Evolutionary conservation across 768 basidiomycete species (phyloP).

Genomic region (Fomitopsis serialis): DNA sequence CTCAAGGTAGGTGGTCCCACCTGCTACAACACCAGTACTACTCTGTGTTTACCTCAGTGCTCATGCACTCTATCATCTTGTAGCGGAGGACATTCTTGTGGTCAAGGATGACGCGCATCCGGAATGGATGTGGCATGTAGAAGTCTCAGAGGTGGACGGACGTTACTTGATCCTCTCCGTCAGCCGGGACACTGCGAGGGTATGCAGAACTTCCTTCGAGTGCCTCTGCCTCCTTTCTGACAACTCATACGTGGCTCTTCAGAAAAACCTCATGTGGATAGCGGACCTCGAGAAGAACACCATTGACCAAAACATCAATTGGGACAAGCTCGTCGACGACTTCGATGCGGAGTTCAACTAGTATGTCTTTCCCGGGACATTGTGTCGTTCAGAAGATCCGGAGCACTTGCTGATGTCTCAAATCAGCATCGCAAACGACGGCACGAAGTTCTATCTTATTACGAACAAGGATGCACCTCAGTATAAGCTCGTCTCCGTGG

Average conservation of each 20-base stretch:
- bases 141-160: conserved; percentile 55
- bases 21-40: too few relatives aligned
- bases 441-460: conserved; percentile 51
- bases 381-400: background rate
- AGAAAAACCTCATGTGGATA: conserved; percentile 77
- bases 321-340: conserved; percentile 66
- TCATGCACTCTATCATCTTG: background rate
- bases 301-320: conserved; percentile 61
- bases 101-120: conserved; percentile 59
- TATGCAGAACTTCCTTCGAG: conserved; percentile 22
- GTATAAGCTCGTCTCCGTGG: conserved; percentile 60
- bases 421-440: conserved; percentile 59
- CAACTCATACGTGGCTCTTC: background rate
- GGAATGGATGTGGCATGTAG: conserved; percentile 56
- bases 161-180: conserved; percentile 55
- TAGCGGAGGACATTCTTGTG: conserved; percentile 67
- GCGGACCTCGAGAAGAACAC: conserved; percentile 55
- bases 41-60: background rate
- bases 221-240: background rate
- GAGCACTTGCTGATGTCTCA: background rate
- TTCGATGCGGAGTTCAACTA: conserved; percentile 62
- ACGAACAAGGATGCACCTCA: conserved; percentile 66
- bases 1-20: conserved; percentile 62
- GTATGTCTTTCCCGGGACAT: conserved; percentile 33
- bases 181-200: conserved; percentile 57